These are phyloP conservation scores for Schwanniomyces etchellsii DNA, from an alignment of 1,139 yeast species.

Conservation along the genomic window DNA sequence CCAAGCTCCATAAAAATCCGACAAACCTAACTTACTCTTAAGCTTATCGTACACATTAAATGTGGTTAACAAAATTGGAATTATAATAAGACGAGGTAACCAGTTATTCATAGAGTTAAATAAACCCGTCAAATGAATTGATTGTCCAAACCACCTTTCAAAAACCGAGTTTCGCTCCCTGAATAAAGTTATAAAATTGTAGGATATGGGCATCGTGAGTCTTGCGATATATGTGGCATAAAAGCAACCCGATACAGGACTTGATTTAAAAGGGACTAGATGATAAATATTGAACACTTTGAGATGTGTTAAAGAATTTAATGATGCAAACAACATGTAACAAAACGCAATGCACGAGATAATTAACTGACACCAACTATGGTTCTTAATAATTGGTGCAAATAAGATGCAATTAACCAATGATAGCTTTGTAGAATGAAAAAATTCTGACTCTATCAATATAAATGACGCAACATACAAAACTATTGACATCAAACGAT, in stretches of 20 bases:
- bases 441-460: constrained; percentile 66
- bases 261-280: constrained; percentile 62
- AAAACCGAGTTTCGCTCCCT: constrained; percentile 43
- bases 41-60: constrained; percentile 68
- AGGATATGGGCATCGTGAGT: constrained; percentile 74
- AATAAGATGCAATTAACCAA: constrained; percentile 47
- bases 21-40: constrained; percentile 39
- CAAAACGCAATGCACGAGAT: constrained; percentile 42
- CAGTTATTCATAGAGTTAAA: constrained; percentile 70
- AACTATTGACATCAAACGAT: constrained; percentile 34
- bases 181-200: constrained; percentile 68
- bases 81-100: constrained; percentile 64
- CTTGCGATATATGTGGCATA: constrained; percentile 80
- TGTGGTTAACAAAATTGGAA: constrained; percentile 60
- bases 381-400: constrained; percentile 13
- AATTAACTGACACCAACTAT: constrained; percentile 25
- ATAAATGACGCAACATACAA: constrained; percentile 40
- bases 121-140: constrained; percentile 69
- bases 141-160: constrained; percentile 63
- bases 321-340: constrained; percentile 63
- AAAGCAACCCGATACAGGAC: constrained; percentile 69
- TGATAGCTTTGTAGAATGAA: constrained; percentile 65
- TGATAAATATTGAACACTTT: constrained; percentile 74
- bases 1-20: constrained; percentile 54
- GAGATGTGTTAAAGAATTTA: constrained; percentile 61